Evolutionary conservation across 768 basidiomycete genomes (phyloP).

Genomic region (Amanita exitialis): DNA sequence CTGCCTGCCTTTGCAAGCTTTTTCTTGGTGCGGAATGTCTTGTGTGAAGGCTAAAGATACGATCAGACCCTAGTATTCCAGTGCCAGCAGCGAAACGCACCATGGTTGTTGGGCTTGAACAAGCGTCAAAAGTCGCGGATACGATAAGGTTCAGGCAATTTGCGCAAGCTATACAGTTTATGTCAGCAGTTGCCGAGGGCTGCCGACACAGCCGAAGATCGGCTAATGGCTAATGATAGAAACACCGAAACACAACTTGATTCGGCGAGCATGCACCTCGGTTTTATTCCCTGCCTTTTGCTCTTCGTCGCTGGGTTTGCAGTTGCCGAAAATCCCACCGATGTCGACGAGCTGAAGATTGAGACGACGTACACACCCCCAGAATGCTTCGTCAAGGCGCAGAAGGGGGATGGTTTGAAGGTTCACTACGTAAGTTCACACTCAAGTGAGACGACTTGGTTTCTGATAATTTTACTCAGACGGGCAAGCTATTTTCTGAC

Average conservation of each 20-base stretch:
- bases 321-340: constrained; percentile 23
- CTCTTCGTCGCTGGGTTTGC: constrained; percentile 36
- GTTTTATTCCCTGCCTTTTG: constrained; percentile 30
- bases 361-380: constrained; percentile 52
- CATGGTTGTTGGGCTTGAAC: constrained; percentile 30
- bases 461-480: constrained; percentile 30
- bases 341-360: constrained; percentile 46
- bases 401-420: constrained; percentile 51
- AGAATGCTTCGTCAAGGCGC: constrained; percentile 42
- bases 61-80: neutral
- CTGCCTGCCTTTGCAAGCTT: constrained; percentile 92
- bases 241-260: neutral
- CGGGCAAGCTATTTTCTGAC: constrained; percentile 66
- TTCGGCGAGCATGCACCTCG: constrained; percentile 29
- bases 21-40: constrained; percentile 95
- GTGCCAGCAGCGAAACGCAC: constrained; percentile 19
- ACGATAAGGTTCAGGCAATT: constrained; percentile 22
- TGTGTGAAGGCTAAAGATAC: constrained; percentile 83
- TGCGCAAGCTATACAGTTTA: constrained; percentile 21
- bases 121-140: constrained; percentile 9
- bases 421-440: constrained; percentile 63
- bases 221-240: neutral
- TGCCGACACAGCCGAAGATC: neutral
- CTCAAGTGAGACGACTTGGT: neutral
- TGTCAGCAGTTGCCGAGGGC: neutral